These are phyloP conservation scores for Lentinula edodes DNA, from an alignment of 768 basidiomycete genomes.

Conservation along the genomic window DNA sequence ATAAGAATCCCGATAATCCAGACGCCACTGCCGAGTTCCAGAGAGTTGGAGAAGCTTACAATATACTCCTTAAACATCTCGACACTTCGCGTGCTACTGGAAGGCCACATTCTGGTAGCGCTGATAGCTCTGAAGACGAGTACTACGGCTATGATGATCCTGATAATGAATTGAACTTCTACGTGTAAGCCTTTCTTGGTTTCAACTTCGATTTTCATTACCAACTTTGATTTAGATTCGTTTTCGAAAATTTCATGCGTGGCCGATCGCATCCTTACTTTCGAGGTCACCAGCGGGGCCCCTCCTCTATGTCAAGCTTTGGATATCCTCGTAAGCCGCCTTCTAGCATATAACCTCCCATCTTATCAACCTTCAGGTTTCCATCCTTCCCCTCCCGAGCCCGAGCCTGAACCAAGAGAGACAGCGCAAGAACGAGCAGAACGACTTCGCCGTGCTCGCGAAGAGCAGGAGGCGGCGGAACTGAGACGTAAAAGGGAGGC, in stretches of 20 bases:
- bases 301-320: neutral
- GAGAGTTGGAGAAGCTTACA: constrained; percentile 63
- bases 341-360: neutral
- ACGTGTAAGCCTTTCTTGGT: constrained; percentile 30
- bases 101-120: constrained; percentile 12
- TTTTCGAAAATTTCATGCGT: constrained; percentile 42
- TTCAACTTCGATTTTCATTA: constrained; percentile 2
- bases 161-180: constrained; percentile 38
- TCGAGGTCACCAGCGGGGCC: neutral
- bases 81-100: constrained; percentile 22
- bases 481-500: constrained; percentile 47
- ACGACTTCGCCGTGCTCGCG: constrained; percentile 41
- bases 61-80: constrained; percentile 50
- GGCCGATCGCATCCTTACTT: constrained; percentile 23
- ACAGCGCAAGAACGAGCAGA: constrained; percentile 47
- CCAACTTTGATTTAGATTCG: constrained; percentile 26
- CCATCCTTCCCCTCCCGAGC: constrained; percentile 15
- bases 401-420: constrained; percentile 26
- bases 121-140: constrained; percentile 28
- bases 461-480: constrained; percentile 52
- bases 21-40: constrained; percentile 69
- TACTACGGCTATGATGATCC: constrained; percentile 12
- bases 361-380: constrained; percentile 4
- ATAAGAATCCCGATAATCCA: constrained; percentile 66
- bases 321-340: constrained; percentile 20